Evolutionary conservation across 2,329 filamentous ascomycete genomes (phyloP), one percentile per base, ranked within the genome.

Genomic region (Tolypocladium amazonense): DNA sequence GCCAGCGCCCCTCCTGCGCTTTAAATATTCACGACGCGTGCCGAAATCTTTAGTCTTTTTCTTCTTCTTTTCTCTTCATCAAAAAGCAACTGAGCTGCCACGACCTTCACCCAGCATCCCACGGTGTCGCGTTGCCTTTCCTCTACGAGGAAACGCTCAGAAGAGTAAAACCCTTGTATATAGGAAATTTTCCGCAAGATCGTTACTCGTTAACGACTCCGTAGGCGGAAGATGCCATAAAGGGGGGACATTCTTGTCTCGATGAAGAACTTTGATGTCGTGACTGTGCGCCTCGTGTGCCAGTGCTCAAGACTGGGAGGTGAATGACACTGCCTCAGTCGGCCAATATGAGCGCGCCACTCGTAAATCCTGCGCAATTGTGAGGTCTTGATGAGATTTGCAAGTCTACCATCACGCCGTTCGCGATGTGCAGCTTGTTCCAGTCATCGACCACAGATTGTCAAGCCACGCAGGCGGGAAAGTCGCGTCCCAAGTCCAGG

Each of bases 51-150:
- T 61, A 67, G 63, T 52, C 55, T 63, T 70, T 73, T 73, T 73
- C 70, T 71, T 70, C 73, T 74, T 65, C 62, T 70, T 72, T 73
- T 74, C 78, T 76, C 72, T 75, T 76, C 78, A 84, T 84, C 81
- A 85, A 85, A 84, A 84, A 85, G 81, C 77, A 73, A 77, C 76
- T 83, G 80, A 83, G 80, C 75, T 75, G 82, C 82, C 82, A 85
- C 82, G 82, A 85, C 82, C 81, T 75, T 80, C 81, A 84, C 77
- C 77, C 75, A 77, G 79, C 71, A 66, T 68, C 69, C 75, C 71
- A 85, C 82, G 81, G 81, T 84, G 82, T 80, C 74, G 81, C 70
- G 82, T 85, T 85, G 82, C 82, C 82, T 80, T 80, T 79, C 76
- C 74, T 74, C 68, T 63, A 60, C 58, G 62, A 76, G 76, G 78